Percentiles rank a stretch among this genome's conserved stretches.
phyloP scores from a whole-genome alignment of 441 rosid genomes.

The Metrosideros polymorpha region DNA sequence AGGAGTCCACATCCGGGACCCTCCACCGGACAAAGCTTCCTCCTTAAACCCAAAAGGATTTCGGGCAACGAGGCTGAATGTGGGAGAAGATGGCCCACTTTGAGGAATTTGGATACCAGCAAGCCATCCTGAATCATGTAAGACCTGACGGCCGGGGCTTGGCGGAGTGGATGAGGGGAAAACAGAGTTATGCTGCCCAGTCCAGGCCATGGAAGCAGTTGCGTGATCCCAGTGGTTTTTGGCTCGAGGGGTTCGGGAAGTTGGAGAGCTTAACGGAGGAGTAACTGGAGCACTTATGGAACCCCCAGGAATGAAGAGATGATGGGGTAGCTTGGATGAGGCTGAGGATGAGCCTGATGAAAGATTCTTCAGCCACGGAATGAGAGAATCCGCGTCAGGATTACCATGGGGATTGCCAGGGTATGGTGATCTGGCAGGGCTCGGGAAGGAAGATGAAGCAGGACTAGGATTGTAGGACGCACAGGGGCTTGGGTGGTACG shows the following conservation, averaged over 20 bases:
- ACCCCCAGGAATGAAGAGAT: conserved; percentile 53
- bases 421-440: conserved; percentile 42
- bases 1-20: conserved; percentile 90
- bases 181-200: conserved; percentile 30
- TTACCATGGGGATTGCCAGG: conserved; percentile 39
- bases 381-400: conserved; percentile 75
- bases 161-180: conserved; percentile 67
- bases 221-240: conserved; percentile 59
- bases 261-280: conserved; percentile 78
- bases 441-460: conserved; percentile 6
- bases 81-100: conserved; percentile 89
- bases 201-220: conserved; percentile 37
- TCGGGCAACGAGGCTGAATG: conserved; percentile 81
- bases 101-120: conserved; percentile 68
- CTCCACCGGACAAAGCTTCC: conserved; percentile 41
- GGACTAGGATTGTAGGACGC: conserved; percentile 10
- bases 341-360: conserved; percentile 69
- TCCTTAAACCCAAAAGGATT: conserved; percentile 57
- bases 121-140: conserved; percentile 77
- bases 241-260: conserved; percentile 51
- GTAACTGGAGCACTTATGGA: conserved; percentile 98
- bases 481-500: conserved; percentile 12
- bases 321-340: conserved; percentile 56
- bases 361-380: conserved; percentile 95
- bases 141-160: conserved; percentile 62